Base-by-base conservation (phyloP, 139 green algal genomes). In the Tetraselmis chui region DNA sequence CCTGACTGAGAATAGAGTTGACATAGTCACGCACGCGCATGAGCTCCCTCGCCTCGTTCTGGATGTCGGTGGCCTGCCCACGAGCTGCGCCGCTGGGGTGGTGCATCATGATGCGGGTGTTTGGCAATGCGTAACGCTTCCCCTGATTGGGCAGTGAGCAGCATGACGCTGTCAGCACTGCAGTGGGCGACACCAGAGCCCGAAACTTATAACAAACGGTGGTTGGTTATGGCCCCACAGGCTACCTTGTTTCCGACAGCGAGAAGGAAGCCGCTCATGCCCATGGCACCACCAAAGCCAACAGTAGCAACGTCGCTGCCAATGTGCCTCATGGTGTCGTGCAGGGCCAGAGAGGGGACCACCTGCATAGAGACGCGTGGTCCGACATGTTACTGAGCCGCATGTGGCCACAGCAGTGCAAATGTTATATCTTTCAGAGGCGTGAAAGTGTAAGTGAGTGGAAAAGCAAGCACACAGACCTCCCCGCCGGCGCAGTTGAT, bases 281-380 rank as follows among this genome's bases (percentile, higher is more conserved):
- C 96, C 83, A 98, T 93, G 84, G 93, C 97, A 58, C 93, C 90
- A 32, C 97, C 97, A 85, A 99, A 98, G 82, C 93, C 96, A 1
- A 99, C 92, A 1, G 96, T 98, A 30, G 89, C 92, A 27, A 97
- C 95, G 81, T 95, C 92, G 83, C 87, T 94, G 85, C 92, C 91
- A 29, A 98, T 89, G 88, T 98, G 93, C 80, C 93, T 90, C 93
- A 99, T 98, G 0, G 97, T 99, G 92, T 99, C 97, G 83, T 98
- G 94, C 76, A 99, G 87, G 23, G 97, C 95, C 29, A 99, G 89
- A 30, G 89, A 95, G 5, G 97, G 95, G 31, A 97, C 94, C 27
- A 98, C 91, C 90, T 96, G 88, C 77, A 74, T 1, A 5, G 2
- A 30, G 25, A 2, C 1, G n/a, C n/a, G n/a, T n/a, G n/a, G n/a